These are phyloP conservation scores for Oryza officinalis DNA, from an alignment of 176 grass and related monocot genomes.

Conservation along the genomic window DNA sequence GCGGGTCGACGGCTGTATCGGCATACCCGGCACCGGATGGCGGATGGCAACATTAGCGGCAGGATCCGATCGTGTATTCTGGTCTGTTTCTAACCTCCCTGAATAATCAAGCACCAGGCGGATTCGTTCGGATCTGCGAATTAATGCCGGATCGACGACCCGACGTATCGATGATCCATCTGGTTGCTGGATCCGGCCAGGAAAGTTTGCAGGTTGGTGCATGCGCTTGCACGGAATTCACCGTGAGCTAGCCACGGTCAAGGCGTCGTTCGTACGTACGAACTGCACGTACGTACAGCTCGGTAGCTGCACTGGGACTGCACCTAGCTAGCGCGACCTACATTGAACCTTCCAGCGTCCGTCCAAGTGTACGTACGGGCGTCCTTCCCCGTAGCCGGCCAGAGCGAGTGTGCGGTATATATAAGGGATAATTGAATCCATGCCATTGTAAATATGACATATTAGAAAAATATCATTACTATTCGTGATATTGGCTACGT, in stretches of 20 bases:
- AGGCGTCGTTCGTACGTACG: not conserved
- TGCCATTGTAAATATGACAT: no score
- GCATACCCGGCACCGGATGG: not conserved
- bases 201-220: not conserved
- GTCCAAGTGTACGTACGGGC: not conserved
- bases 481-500: no score
- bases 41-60: no score
- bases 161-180: not conserved
- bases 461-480: no score
- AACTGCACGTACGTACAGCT: not conserved
- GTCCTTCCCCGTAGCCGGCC: no score
- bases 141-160: not conserved
- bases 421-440: no score
- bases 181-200: constrained; percentile 10
- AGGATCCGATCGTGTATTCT: no score
- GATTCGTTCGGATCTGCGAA: no score
- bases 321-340: constrained; percentile 2
- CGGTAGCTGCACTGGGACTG: not conserved
- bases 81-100: not conserved
- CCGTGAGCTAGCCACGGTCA: constrained; percentile 27
- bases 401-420: no score
- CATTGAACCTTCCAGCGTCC: constrained; percentile 25
- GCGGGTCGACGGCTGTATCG: not conserved
- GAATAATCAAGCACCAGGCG: not conserved
- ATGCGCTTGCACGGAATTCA: not conserved